Evolutionary conservation across 805 yeast genomes (phyloP), one percentile per base, ranked within the genome.

Genomic region (Candida nonsorbophila): DNA sequence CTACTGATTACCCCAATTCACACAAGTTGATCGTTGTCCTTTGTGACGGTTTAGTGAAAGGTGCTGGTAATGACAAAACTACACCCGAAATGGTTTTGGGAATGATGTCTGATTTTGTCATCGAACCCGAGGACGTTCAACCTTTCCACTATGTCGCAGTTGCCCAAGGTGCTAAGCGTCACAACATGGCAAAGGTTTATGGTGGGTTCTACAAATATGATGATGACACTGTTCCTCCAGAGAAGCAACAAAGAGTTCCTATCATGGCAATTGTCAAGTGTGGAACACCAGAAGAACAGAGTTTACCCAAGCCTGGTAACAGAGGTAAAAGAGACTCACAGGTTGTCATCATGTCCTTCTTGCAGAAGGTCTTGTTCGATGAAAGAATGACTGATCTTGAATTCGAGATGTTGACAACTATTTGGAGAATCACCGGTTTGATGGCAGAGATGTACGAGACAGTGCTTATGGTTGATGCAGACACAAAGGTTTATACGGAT

Each of bases 321-420:
- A 79, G 97, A 68, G 97, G 97, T 59, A 87, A 87, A 56, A 83
- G 97, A 62, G 97, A 87, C 51, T 84, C 96, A 14, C 97, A 87
- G 55, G 79, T 87, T 36, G 79, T 87, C 37, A 64, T 87, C 45
- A 87, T 87, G 96, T 79, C 90, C 0, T 87, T 87, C 56, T 67
- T 87, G 47, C 95, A 87, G 57, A 80, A 77, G 44, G 72, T 87
- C 12, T 84, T 88, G 45, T 86, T 84, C 55, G 88, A 87, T 55
- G 97, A 88, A 55, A 77, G 96, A 68, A 87, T 87, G 96, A 80
- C 95, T 0, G 84, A 81, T 42, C 72, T 87, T 34, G 95, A 88
- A 43, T 86, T 73, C 47, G 92, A 83, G 49, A 67, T 87, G 40
- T 58, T 86, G 49, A 70, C 70, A 31, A 73, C 73, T 24, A 81